Base-by-base conservation (phyloP, 1,284 basidiomycete genomes). In the Ceratobasidium sp. region DNA sequence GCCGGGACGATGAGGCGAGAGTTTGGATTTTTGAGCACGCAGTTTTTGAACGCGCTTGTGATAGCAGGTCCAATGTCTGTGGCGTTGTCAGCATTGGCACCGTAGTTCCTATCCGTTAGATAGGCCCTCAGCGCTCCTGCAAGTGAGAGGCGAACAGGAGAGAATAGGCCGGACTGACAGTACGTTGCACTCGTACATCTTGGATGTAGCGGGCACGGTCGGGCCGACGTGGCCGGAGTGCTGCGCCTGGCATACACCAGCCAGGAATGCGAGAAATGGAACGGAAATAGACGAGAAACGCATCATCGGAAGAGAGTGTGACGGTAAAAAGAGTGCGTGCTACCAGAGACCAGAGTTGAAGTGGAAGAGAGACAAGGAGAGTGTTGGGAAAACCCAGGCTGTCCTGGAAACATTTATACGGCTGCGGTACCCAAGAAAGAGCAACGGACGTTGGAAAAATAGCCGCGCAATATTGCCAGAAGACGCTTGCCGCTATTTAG, bases 51-150 rank as follows among this genome's bases (percentile, higher is more conserved):
- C 11, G 80, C 79, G 63, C 61, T 77, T 5, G 75, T 73, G 53
- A 81, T 81, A 1, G 80, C 80, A 53, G 80, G 80, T 0, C 80
- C 80, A 58, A 81, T 81, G 61, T 81, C 80, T 7, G 66, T 69
- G 14, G 21, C 42, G 28, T 69, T 69, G 28, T 69, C 66, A 33
- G 66, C 66, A 25, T 69, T 69, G 53, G 66, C 66, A 6, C 66
- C 66, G 30, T 69, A 69, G 53, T 69, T 69, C 23, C 66, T 69
- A 23, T 21, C 44, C 14, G 18, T 38, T 28, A 36, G 14, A 40
- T 9, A 30, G 9, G 9, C 11, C n/a, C 18, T 69, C 28, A 46
- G 38, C 38, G 0, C 3, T 14, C 12, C 16, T 16, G 8, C 11
- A 44, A 38, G 3, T 16, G 2, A 14, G 33, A 42, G 36, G 33